These are phyloP conservation scores for Mycena pura DNA, from an alignment of 768 basidiomycete genomes.

Conservation along the genomic window DNA sequence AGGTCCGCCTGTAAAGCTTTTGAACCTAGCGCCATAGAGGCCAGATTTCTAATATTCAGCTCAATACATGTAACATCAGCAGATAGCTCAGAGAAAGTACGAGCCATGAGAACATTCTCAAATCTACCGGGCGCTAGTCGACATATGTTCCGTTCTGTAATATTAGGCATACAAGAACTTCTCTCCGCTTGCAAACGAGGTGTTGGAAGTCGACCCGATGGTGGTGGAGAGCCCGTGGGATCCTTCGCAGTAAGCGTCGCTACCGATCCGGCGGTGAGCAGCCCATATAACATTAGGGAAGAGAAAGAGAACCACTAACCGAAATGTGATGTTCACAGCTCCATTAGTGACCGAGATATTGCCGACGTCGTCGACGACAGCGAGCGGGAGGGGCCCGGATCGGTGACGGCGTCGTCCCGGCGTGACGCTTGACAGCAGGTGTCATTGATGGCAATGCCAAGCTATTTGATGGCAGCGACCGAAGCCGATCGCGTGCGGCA, in stretches of 20 bases:
- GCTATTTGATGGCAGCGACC: too few species aligned
- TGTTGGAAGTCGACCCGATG: constrained; percentile 40
- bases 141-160: neutral
- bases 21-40: constrained; percentile 47
- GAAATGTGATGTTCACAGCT: constrained; percentile 39
- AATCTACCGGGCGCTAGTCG: constrained; percentile 8
- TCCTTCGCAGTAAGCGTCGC: constrained; percentile 39
- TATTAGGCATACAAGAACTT: constrained; percentile 39
- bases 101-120: constrained; percentile 18
- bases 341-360: constrained; percentile 45
- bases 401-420: too few species aligned
- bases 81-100: neutral
- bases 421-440: too few species aligned
- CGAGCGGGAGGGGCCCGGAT: too few species aligned
- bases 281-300: constrained; percentile 6
- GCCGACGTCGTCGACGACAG: constrained; percentile 48
- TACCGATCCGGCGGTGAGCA: constrained; percentile 15
- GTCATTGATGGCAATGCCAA: too few species aligned
- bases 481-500: too few species aligned
- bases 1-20: constrained; percentile 48
- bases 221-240: constrained; percentile 42
- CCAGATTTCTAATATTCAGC: constrained; percentile 31
- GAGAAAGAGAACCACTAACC: constrained; percentile 12
- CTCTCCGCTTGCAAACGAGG: constrained; percentile 39
- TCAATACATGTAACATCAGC: constrained; percentile 10